Conservation (phyloP, 129 eudicot species). For the Helichrysum umbraculigerum region DNA sequence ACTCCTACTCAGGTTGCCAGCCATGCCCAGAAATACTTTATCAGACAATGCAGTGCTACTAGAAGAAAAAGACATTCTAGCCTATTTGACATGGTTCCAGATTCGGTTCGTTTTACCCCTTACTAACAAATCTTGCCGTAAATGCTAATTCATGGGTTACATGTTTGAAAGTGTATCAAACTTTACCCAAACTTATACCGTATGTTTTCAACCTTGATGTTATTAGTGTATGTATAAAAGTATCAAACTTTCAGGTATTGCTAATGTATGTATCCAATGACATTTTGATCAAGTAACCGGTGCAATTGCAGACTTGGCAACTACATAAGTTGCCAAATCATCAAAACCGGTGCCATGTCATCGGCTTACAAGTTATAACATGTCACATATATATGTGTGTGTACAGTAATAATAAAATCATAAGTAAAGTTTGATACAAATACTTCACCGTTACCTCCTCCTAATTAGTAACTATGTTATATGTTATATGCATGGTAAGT, state of each 20-base stretch:
- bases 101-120: conserved; percentile 40
- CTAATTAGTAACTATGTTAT: not conserved
- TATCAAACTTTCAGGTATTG: too few species aligned
- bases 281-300: not conserved
- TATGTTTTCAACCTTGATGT: not conserved
- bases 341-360: too few species aligned
- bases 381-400: not conserved
- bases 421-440: not conserved
- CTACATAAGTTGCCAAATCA: too few species aligned
- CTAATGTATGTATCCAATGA: not conserved
- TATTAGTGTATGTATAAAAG: too few species aligned
- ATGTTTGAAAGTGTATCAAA: not conserved
- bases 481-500: not conserved
- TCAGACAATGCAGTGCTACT: conserved; percentile 65
- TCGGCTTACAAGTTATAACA: not conserved
- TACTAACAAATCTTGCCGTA: not conserved
- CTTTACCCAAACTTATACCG: not conserved
- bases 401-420: not conserved
- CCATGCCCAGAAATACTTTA: conserved; percentile 92
- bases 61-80: conserved; percentile 76
- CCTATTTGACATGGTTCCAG: conserved; percentile 84
- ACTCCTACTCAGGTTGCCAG: conserved; percentile 98
- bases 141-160: not conserved
- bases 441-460: not conserved
- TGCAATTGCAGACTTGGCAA: too few species aligned